Conservation (phyloP, 108 stramenopile species). For the Nannochloropsis salina region DNA sequence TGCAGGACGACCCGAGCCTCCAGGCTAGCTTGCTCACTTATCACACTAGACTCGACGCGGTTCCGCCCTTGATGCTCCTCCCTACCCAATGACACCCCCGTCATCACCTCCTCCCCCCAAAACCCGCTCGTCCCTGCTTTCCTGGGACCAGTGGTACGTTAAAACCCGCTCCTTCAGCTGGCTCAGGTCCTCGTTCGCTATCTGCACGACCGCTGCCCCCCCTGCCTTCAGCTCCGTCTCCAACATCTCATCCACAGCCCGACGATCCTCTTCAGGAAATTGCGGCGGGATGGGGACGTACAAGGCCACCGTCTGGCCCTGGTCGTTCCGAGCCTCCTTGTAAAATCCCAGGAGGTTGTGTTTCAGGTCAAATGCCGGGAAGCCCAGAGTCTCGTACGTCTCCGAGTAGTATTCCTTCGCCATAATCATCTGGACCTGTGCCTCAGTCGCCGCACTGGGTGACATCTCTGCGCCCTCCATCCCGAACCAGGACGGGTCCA, state of each 20-base stretch:
- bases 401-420: neutral
- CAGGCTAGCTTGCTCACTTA: too few species aligned
- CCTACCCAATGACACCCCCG: neutral
- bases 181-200: neutral
- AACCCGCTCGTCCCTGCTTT: neutral
- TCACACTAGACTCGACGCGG: neutral
- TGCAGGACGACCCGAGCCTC: too few species aligned
- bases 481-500: conserved; percentile 9
- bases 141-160: neutral
- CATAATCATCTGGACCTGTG: conserved; percentile 6
- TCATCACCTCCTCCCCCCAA: neutral
- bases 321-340: neutral
- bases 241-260: neutral
- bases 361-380: neutral
- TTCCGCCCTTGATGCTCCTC: neutral
- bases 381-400: neutral
- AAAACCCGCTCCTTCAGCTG: conserved; percentile 4
- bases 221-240: neutral
- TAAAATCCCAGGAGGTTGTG: neutral
- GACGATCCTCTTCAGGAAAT: neutral
- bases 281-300: neutral
- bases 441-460: neutral
- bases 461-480: neutral
- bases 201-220: neutral
- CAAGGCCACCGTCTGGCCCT: neutral